Conservation (phyloP, 1,139 yeast species). For the Fermentozyma sake region DNA sequence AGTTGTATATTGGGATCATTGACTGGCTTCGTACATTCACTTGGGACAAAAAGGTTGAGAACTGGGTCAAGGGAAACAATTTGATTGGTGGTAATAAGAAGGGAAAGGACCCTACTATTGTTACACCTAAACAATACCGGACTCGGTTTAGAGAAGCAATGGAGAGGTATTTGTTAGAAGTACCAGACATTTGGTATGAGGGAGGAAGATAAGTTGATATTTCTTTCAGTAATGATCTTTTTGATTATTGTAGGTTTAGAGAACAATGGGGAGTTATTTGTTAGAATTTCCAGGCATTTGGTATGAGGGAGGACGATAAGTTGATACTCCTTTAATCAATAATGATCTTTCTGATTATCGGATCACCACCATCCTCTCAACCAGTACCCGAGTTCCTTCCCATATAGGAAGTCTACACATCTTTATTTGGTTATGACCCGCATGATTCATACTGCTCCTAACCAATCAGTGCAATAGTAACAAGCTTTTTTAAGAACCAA, state of each 20-base stretch:
- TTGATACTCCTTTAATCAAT: too few relatives aligned
- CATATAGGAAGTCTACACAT: too few relatives aligned
- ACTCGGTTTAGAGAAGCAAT: constrained; percentile 94
- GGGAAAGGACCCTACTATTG: constrained; percentile 93
- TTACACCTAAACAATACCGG: constrained; percentile 93
- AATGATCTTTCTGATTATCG: too few relatives aligned
- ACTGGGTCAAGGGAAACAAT: constrained; percentile 95
- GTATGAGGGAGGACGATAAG: constrained; percentile 41
- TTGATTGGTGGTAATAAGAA: constrained; percentile 74
- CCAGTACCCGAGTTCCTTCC: too few relatives aligned
- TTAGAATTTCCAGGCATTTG: constrained; percentile 91
- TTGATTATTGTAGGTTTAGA: too few relatives aligned
- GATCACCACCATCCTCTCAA: too few relatives aligned
- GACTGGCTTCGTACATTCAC: constrained; percentile 95
- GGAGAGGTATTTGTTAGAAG: constrained; percentile 93
- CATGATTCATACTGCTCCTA: too few relatives aligned
- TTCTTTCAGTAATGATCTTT: too few relatives aligned
- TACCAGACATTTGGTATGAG: constrained; percentile 82
- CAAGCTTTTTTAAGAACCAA: too few relatives aligned
- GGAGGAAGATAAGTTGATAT: constrained; percentile 19
- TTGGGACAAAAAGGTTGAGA: constrained; percentile 97
- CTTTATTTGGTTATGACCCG: too few relatives aligned
- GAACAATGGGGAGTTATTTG: constrained; percentile 96
- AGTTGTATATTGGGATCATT: constrained; percentile 86
- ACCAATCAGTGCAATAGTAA: too few relatives aligned